These are phyloP conservation scores for Saccharomyces hybrid DNA, from an alignment of 1,139 yeast species.

Conservation along the genomic window DNA sequence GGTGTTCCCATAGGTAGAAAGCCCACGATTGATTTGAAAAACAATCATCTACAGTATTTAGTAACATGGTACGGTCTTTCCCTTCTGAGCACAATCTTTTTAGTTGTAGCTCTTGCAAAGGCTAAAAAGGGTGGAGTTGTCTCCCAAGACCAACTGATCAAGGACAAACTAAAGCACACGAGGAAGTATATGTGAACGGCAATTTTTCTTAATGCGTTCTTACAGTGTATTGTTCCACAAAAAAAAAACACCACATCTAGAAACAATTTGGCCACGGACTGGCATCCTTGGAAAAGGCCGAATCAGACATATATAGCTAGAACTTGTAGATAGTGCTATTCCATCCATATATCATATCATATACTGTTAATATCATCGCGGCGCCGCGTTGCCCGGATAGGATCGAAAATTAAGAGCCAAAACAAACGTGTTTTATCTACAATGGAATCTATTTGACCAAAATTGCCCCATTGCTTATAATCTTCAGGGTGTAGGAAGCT, in stretches of 20 bases:
- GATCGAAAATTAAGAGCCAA: background rate
- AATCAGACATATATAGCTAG: background rate
- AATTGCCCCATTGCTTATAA: background rate
- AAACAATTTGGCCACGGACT: background rate
- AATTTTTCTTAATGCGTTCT: background rate
- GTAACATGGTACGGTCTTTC: conserved; percentile 93
- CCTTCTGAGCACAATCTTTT: conserved; percentile 57
- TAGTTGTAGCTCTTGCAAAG: conserved; percentile 50
- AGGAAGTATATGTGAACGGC: conserved; percentile 30
- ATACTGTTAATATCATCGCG: background rate
- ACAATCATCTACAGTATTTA: conserved; percentile 86
- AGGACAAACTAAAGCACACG: conserved; percentile 42
- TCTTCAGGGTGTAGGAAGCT: background rate
- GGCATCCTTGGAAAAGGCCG: no score
- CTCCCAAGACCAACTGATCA: conserved; percentile 32
- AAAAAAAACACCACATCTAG: background rate
- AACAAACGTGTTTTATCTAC: background rate
- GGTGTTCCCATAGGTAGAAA: conserved; percentile 88
- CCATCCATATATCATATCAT: background rate
- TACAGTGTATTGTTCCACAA: background rate
- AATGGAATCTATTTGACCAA: background rate
- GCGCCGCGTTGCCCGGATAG: background rate
- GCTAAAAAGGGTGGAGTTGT: conserved; percentile 35
- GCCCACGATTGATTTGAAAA: conserved; percentile 72
- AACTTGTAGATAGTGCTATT: background rate